Percentiles rank a stretch among this genome's conserved stretches.
Evolutionary conservation across 345 rosid genomes (phyloP).

Genomic region (Orychophragmus violaceus): DNA sequence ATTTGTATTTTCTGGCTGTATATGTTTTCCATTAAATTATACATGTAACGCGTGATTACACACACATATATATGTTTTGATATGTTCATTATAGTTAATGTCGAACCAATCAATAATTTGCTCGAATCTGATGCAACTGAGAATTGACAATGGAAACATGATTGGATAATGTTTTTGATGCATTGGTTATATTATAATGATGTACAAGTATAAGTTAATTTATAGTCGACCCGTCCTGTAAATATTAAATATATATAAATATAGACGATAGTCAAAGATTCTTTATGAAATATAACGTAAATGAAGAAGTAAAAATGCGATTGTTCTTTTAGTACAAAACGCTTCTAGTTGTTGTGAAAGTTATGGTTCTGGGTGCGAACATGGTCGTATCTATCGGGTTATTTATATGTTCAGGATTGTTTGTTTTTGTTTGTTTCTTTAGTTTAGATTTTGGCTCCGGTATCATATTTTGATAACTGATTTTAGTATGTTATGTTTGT

Average conservation of each 20-base stretch:
- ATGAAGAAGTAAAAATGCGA: not conserved
- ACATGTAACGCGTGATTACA: conserved; percentile 1
- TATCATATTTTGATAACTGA: no score
- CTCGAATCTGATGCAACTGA: conserved; percentile 26
- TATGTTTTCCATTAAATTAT: conserved; percentile 15
- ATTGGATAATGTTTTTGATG: conserved; percentile 26
- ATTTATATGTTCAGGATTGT: no score
- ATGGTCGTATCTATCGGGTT: no score
- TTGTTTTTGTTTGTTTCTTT: no score
- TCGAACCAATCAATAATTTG: conserved; percentile 28
- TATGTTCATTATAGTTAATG: conserved; percentile 21
- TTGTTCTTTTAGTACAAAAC: no score
- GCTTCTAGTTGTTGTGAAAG: no score
- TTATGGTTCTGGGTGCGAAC: no score
- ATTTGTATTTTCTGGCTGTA: conserved; percentile 13
- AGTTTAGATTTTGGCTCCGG: no score
- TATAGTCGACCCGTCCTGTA: conserved; percentile 15
- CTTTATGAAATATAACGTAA: not conserved
- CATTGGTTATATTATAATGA: not conserved
- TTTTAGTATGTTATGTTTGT: no score
- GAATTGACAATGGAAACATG: conserved; percentile 27
- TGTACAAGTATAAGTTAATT: conserved; percentile 27
- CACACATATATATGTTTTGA: not conserved
- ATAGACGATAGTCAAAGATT: conserved; percentile 22
- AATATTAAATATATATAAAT: not conserved